Conservation (phyloP, 148 eudicot genomes). For the Heliosperma pusillum region DNA sequence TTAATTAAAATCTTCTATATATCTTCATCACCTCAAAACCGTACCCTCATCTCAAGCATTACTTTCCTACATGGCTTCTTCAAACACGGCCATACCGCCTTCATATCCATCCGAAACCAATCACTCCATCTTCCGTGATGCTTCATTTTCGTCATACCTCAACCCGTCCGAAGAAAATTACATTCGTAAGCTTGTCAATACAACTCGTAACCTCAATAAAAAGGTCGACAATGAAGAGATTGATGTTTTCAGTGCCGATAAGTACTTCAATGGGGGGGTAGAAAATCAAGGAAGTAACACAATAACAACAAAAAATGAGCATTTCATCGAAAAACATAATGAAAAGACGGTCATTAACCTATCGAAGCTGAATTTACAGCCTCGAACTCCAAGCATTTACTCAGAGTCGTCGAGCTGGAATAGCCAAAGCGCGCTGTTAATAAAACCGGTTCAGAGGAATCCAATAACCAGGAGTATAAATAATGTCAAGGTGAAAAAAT, state of each 20-base stretch:
- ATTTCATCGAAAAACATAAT: background rate
- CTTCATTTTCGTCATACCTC: slow-evolving; percentile 58
- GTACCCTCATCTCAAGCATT: background rate
- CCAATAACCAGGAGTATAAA: slow-evolving; percentile 18
- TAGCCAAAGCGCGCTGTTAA: slow-evolving; percentile 54
- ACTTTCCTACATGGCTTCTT: slow-evolving; percentile 27
- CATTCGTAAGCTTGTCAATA: slow-evolving; percentile 28
- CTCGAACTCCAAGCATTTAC: slow-evolving; percentile 47
- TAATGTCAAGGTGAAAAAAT: slow-evolving; percentile 36
- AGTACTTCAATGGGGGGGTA: slow-evolving; percentile 49
- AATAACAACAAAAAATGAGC: slow-evolving; percentile 8
- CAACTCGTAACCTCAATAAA: slow-evolving; percentile 26
- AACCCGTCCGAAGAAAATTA: slow-evolving; percentile 37
- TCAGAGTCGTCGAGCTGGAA: slow-evolving; percentile 66
- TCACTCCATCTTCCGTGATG: slow-evolving; percentile 28
- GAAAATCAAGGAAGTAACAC: slow-evolving; percentile 15
- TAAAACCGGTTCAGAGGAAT: slow-evolving; percentile 26
- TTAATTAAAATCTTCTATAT: background rate
- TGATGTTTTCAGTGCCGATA: slow-evolving; percentile 65
- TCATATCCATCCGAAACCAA: slow-evolving; percentile 28
- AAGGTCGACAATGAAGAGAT: slow-evolving; percentile 48
- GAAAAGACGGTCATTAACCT: background rate
- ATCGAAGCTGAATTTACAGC: slow-evolving; percentile 10
- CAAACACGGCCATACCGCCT: slow-evolving; percentile 24
- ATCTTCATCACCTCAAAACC: slow-evolving; percentile 13